Evolutionary conservation across 208 protist species (phyloP).

Genomic region (Sergeia podlipaevii): DNA sequence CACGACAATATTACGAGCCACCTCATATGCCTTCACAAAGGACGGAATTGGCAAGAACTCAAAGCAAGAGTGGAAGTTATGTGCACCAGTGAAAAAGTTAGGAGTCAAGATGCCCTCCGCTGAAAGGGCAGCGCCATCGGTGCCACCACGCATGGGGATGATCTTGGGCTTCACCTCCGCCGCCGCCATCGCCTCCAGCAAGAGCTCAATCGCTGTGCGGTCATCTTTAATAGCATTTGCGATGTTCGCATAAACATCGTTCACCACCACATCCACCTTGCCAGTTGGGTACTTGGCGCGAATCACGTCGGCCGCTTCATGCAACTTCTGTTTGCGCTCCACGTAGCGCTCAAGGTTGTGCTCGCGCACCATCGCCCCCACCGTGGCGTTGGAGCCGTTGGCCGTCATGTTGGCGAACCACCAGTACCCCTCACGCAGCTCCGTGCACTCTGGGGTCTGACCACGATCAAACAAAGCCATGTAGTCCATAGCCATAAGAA

Average conservation of each 20-base stretch:
- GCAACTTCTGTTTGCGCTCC: constrained; percentile 45
- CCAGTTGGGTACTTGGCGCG: constrained; percentile 58
- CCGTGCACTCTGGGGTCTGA: constrained; percentile 79
- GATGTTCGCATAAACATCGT: constrained; percentile 80
- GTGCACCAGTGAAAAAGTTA: constrained; percentile 86
- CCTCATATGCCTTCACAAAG: constrained; percentile 81
- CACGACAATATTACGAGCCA: constrained; percentile 66
- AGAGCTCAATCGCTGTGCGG: constrained; percentile 60
- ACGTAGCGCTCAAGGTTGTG: constrained; percentile 52
- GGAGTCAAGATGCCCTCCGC: constrained; percentile 63
- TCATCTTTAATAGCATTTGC: constrained; percentile 53
- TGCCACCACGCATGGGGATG: constrained; percentile 81
- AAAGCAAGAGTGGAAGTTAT: constrained; percentile 87
- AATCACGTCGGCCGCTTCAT: constrained; percentile 40
- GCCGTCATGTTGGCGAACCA: constrained; percentile 71
- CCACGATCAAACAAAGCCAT: constrained; percentile 56
- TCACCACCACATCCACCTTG: constrained; percentile 48
- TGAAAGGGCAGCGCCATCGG: constrained; percentile 75
- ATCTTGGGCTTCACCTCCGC: constrained; percentile 67
- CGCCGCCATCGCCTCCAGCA: constrained; percentile 53
- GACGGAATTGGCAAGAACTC: constrained; percentile 82
- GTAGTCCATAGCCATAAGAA: constrained; percentile 81
- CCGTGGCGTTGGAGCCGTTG: constrained; percentile 34
- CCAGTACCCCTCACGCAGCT: constrained; percentile 73
- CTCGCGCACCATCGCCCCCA: constrained; percentile 70